Evolutionary conservation across 1,139 yeast genomes (phyloP).

Genomic region (Blastobotrys capitulatus): DNA sequence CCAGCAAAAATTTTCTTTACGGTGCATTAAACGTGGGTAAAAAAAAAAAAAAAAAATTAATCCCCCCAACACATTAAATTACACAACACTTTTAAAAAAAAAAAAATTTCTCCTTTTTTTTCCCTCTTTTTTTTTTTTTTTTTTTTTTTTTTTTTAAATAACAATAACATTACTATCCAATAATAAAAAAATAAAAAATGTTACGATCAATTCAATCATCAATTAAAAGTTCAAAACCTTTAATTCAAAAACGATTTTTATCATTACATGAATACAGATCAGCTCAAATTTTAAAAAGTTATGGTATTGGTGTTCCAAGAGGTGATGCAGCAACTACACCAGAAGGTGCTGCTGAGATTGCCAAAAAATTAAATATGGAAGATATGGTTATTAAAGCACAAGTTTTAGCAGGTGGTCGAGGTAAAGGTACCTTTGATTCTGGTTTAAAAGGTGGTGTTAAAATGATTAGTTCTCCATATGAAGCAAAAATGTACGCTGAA

Average conservation of each 20-base stretch:
- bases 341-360: conserved; percentile 79
- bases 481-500: conserved; percentile 79
- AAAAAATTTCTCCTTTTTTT: neutral
- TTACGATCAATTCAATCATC: conserved; percentile 6
- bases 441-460: conserved; percentile 98
- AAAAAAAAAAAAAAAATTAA: too few relatives aligned
- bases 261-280: conserved; percentile 97
- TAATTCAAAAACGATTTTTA: conserved; percentile 47
- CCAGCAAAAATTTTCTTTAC: too few relatives aligned
- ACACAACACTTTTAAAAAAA: neutral
- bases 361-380: conserved; percentile 57
- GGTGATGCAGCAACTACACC: conserved; percentile 92
- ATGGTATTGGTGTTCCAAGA: conserved; percentile 86
- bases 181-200: conserved; percentile 1
- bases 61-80: neutral
- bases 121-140: neutral
- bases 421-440: conserved; percentile 95
- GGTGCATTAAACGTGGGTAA: too few relatives aligned
- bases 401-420: conserved; percentile 99
- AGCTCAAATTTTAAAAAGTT: conserved; percentile 71
- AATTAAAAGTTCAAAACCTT: conserved; percentile 8
- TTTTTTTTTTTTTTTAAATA: neutral
- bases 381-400: conserved; percentile 96
- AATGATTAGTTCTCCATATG: conserved; percentile 77
- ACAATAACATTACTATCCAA: neutral